Evolutionary conservation across 257 asterid genomes (phyloP).

Genomic region (Salvia hispanica): DNA sequence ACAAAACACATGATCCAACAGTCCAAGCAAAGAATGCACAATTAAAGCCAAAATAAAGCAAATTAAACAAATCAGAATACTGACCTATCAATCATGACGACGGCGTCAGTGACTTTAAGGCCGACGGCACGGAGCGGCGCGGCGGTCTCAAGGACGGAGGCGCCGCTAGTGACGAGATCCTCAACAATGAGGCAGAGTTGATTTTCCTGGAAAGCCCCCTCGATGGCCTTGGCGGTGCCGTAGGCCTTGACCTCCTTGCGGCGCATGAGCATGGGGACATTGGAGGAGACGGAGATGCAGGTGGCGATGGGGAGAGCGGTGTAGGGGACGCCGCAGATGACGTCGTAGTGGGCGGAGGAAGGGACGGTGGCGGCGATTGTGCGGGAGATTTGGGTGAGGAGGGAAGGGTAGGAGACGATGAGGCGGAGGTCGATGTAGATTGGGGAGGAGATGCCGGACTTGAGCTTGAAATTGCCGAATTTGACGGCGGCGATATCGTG

Average conservation of each 20-base stretch:
- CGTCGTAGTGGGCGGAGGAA: constrained; percentile 58
- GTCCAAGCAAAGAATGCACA: too few species aligned
- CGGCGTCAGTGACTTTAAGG: constrained; percentile 80
- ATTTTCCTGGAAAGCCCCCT: constrained; percentile 60
- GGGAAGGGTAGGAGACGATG: constrained; percentile 81
- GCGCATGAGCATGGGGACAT: constrained; percentile 91
- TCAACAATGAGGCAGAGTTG: constrained; percentile 78
- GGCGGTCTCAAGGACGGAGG: constrained; percentile 91
- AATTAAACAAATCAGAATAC: neutral
- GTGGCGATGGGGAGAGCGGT: constrained; percentile 97
- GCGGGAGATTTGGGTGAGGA: constrained; percentile 76
- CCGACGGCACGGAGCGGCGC: constrained; percentile 87
- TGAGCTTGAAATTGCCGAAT: constrained; percentile 90
- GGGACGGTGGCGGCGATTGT: constrained; percentile 64
- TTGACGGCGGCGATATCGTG: constrained; percentile 95
- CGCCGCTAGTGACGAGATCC: constrained; percentile 94
- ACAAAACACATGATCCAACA: too few species aligned
- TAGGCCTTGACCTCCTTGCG: constrained; percentile 94
- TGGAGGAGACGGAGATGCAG: constrained; percentile 57
- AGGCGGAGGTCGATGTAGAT: constrained; percentile 97
- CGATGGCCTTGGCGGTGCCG: constrained; percentile 88
- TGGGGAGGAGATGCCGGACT: constrained; percentile 93
- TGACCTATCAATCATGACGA: constrained; percentile 93
- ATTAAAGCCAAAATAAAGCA: too few species aligned
- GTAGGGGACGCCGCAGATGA: constrained; percentile 94